These are phyloP conservation scores for Triangularia setosa DNA, from an alignment of 2,329 filamentous ascomycete genomes.

Conservation along the genomic window DNA sequence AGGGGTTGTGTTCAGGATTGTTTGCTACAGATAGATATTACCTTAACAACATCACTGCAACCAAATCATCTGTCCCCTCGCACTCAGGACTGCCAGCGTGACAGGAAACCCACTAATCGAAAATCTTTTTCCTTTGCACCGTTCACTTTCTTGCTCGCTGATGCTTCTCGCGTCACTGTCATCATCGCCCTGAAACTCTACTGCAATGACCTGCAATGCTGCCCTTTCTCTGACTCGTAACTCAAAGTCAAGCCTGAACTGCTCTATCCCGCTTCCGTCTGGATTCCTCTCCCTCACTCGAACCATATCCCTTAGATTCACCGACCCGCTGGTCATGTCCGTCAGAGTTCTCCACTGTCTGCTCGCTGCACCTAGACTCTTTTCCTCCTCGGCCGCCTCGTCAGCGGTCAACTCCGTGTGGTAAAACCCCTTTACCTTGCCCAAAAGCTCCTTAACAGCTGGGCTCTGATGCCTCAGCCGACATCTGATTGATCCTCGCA, in stretches of 20 bases:
- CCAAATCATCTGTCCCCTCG: neutral
- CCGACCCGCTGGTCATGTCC: neutral
- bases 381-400: neutral
- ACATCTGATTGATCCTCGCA: slow-evolving; percentile 8
- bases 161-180: neutral
- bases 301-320: neutral
- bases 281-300: neutral
- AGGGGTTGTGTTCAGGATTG: no score
- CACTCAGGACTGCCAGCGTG: neutral
- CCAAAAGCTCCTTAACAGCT: neutral
- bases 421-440: neutral
- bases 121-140: neutral
- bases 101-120: slow-evolving; percentile 5
- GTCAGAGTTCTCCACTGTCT: neutral
- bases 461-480: slow-evolving; percentile 5
- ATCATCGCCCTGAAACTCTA: slow-evolving; percentile 1
- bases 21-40: no score
- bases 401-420: neutral
- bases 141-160: neutral
- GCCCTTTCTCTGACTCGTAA: neutral
- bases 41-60: neutral
- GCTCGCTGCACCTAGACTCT: neutral
- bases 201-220: neutral
- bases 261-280: neutral
- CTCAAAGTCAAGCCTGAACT: neutral